phyloP scores from a whole-genome alignment of 2,329 filamentous ascomycete genomes.

The Penicillium sp. region DNA sequence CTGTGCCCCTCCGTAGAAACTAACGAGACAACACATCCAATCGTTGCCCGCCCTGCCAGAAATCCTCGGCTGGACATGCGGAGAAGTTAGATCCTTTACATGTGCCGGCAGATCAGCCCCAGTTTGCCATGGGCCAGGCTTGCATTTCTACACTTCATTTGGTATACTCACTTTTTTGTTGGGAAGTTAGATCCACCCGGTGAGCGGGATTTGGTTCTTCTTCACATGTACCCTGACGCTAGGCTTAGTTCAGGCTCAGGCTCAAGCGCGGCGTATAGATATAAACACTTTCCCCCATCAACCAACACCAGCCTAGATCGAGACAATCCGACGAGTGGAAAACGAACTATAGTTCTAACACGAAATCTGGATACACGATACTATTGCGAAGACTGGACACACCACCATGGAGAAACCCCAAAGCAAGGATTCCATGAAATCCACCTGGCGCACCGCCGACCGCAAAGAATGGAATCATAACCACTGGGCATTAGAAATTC shows the following conservation, averaged over 20 bases:
- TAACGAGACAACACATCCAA: no score
- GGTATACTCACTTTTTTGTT: conserved; percentile 16
- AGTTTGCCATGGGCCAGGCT: conserved; percentile 1
- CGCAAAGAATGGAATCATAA: conserved; percentile 30
- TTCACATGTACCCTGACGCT: conserved; percentile 15
- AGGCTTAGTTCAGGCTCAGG: no score
- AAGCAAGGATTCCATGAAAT: conserved; percentile 38
- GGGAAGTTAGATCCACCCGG: conserved; percentile 20
- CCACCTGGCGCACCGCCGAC: conserved; percentile 33
- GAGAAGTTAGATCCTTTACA: conserved; percentile 19
- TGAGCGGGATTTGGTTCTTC: not conserved
- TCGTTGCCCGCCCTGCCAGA: not conserved
- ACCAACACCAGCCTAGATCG: not conserved
- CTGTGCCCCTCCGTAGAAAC: not conserved
- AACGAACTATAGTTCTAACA: not conserved
- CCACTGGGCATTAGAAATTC: conserved; percentile 30
- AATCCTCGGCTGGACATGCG: conserved; percentile 8
- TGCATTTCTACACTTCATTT: conserved; percentile 11
- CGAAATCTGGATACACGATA: no score
- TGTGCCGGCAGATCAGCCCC: conserved; percentile 18
- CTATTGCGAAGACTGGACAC: not conserved
- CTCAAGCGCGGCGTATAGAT: no score
- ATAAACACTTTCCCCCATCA: conserved; percentile 16
- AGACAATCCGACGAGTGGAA: not conserved
- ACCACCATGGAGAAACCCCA: conserved; percentile 25